Conservation (phyloP, 176 grass and related monocot species). For the Phoenix dactylifera region DNA sequence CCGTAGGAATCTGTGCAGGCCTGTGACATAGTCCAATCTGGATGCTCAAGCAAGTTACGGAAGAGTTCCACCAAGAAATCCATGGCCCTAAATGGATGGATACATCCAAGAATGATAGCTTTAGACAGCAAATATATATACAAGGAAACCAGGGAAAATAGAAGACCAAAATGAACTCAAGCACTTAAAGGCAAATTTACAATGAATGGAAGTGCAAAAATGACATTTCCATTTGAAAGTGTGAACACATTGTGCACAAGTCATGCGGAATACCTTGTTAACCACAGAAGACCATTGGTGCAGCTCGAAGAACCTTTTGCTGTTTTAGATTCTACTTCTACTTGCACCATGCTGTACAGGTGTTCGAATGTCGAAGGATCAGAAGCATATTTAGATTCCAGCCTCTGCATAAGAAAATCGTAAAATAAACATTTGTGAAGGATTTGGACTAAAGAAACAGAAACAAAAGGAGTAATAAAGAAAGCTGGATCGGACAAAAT, state of each 20-base stretch:
- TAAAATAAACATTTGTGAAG: background rate
- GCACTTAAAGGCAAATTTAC: no score
- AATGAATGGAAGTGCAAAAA: no score
- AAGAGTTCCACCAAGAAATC: slow-evolving; percentile 93
- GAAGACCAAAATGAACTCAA: no score
- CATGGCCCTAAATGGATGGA: slow-evolving; percentile 54
- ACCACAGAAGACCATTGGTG: slow-evolving; percentile 96
- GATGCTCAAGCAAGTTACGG: slow-evolving; percentile 74
- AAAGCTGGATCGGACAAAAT: slow-evolving; percentile 1
- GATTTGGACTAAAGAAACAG: background rate
- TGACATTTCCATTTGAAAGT: no score
- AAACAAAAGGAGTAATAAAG: background rate
- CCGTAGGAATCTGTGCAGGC: slow-evolving; percentile 81
- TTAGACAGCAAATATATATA: no score
- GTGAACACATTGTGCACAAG: no score
- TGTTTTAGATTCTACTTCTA: slow-evolving; percentile 81
- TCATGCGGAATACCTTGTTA: slow-evolving; percentile 50
- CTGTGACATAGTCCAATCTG: slow-evolving; percentile 79
- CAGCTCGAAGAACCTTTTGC: slow-evolving; percentile 87
- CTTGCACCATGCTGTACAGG: slow-evolving; percentile 79
- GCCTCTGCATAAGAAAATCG: slow-evolving; percentile 36
- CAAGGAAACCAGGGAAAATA: no score
- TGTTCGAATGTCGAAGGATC: slow-evolving; percentile 72
- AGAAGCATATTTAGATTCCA: slow-evolving; percentile 71
- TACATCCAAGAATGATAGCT: no score